A percentile compares a stretch with the other conserved stretches of the same genome.
phyloP scores from a whole-genome alignment of 768 basidiomycete genomes.

The Tricholoma saponaceum region DNA sequence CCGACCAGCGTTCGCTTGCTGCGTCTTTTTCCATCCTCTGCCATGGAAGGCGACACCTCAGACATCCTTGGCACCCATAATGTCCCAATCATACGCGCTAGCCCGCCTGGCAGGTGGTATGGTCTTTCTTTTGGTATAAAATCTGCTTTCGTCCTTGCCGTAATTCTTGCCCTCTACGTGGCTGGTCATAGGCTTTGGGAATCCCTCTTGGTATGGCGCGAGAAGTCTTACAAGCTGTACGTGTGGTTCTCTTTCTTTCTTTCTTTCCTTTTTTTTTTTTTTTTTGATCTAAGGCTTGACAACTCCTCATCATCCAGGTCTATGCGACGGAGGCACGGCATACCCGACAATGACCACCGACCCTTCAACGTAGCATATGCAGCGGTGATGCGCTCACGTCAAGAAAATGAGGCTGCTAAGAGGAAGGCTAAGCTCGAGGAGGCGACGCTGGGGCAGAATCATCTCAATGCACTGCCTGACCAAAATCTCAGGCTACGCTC shows the following conservation, averaged over 20 bases:
- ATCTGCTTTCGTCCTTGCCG: slow-evolving; percentile 29
- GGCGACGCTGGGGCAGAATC: slow-evolving; percentile 30
- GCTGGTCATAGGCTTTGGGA: slow-evolving; percentile 37
- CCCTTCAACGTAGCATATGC: slow-evolving; percentile 89
- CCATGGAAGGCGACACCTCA: slow-evolving; percentile 64
- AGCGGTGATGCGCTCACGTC: slow-evolving; percentile 54
- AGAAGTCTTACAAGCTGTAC: slow-evolving; percentile 63
- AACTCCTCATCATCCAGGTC: slow-evolving; percentile 37
- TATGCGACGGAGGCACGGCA: slow-evolving; percentile 74
- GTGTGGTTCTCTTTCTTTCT: slow-evolving; percentile 19
- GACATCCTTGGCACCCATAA: slow-evolving; percentile 68
- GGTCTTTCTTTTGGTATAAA: slow-evolving; percentile 37
- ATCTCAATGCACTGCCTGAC: slow-evolving; percentile 31
- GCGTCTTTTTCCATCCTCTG: slow-evolving; percentile 20
- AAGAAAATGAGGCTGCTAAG: slow-evolving; percentile 42
- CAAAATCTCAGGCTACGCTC: slow-evolving; percentile 42
- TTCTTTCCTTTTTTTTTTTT: not conserved
- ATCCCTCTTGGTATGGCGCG: slow-evolving; percentile 52
- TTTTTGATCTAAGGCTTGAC: slow-evolving; percentile 12
- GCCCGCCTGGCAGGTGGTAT: slow-evolving; percentile 27
- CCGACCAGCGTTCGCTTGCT: slow-evolving; percentile 26
- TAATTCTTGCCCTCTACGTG: slow-evolving; percentile 34
- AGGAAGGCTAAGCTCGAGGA: slow-evolving; percentile 28
- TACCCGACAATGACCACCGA: slow-evolving; percentile 77
- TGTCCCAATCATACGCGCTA: slow-evolving; percentile 30